Base-by-base conservation (phyloP, 176 grass and related monocot genomes). In the Carex kokanica region DNA sequence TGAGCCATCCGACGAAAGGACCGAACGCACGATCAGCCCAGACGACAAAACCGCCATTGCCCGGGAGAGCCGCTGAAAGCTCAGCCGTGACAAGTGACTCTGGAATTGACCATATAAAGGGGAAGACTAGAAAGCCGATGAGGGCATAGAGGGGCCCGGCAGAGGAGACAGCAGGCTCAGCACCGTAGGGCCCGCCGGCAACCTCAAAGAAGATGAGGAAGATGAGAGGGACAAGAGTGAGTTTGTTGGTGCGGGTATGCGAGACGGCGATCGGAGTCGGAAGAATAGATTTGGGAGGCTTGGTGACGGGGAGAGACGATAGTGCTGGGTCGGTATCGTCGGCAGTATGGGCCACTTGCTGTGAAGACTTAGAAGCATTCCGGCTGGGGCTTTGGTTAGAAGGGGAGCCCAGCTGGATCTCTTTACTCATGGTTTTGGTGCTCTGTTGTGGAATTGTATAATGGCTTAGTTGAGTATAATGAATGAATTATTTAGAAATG, bases 141-240 rank as follows among this genome's bases (percentile, higher is more conserved):
- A 96, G 88, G 36, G 90, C 91, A 63, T 78, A 86, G 21, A 96
- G 85, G 3, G 90, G 73, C 0, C 93, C 93, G 79, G 88, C 93
- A 13, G 93, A 78, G 47, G 85, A 60, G 7, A 97, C 93, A 11
- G 87, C 93, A 2, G 91, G 91, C 87, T 97, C 93, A 9, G 93
- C 81, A 9, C 93, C 93, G 57, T 97, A 97, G 0, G 93, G 91
- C 0, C 93, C 93, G 0, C 93, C 93, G 16, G 93, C 93, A 3
- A 97, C 93, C 85, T 97, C 89, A 79, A 97, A 97, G 83, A 89
- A 97, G 85, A 97, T 93, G 25, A 97, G 79, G 87, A 97, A 97
- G 80, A 97, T 89, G 79, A 97, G 91, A 62, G 93, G 91, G 8
- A 97, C 45, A 8, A 97, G 85, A 18, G 89, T 91, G 54, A 97